Conservation (phyloP, 176 grass and related monocot genomes). For the Cenchrus americanus region DNA sequence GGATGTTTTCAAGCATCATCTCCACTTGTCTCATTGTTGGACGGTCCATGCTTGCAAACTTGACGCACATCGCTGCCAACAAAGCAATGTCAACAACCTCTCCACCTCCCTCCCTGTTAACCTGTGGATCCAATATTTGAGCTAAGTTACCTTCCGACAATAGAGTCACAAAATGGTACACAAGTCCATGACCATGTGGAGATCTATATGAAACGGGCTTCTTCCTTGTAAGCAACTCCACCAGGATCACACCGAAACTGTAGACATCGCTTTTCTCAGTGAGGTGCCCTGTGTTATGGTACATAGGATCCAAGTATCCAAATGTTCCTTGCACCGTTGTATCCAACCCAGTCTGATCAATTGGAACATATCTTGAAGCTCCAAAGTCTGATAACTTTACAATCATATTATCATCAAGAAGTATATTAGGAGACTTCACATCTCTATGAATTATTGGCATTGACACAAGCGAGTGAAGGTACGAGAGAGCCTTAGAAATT, state of each 20-base stretch:
- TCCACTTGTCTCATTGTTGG: neutral
- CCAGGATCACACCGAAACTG: neutral
- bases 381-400: slow-evolving; percentile 9
- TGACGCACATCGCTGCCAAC: neutral
- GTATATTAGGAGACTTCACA: neutral
- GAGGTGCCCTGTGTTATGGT: neutral
- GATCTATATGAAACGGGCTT: neutral
- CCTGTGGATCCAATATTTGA: neutral
- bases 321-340: neutral
- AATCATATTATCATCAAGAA: neutral
- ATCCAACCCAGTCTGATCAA: neutral
- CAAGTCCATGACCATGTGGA: neutral
- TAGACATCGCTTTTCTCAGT: neutral
- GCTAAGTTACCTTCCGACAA: neutral
- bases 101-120: neutral
- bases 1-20: neutral
- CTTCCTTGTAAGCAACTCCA: neutral
- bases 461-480: neutral
- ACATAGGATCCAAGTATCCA: slow-evolving; percentile 5
- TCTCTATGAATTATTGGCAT: neutral
- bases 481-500: too few relatives aligned
- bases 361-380: slow-evolving; percentile 3
- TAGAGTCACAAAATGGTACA: neutral
- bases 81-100: neutral
- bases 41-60: neutral